phyloP scores from a whole-genome alignment of 352 stramenopile genomes.

The Phytophthora cactorum region DNA sequence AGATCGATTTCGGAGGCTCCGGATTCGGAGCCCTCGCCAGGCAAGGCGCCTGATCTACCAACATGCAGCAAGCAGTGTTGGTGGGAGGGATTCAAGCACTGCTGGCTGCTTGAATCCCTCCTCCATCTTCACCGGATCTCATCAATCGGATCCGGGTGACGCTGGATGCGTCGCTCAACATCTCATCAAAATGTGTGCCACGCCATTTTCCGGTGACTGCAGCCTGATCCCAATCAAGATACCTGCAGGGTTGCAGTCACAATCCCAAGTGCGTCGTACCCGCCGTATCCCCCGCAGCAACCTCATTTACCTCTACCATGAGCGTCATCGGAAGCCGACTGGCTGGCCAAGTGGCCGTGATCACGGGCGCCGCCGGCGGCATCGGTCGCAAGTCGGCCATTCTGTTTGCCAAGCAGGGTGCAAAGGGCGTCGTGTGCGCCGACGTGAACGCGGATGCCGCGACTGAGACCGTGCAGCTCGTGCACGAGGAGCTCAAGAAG shows the following conservation, averaged over 20 bases:
- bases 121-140: not conserved
- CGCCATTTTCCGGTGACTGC: constrained; percentile 1
- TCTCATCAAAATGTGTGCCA: constrained; percentile 8
- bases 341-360: constrained; percentile 77
- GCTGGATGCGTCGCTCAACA: constrained; percentile 7
- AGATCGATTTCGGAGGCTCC: too few species aligned
- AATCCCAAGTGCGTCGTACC: constrained; percentile 29
- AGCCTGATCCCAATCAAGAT: constrained; percentile 8
- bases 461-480: constrained; percentile 64
- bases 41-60: not conserved
- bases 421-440: constrained; percentile 77
- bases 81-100: too few species aligned
- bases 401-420: constrained; percentile 85
- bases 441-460: constrained; percentile 78
- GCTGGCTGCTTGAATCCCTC: not conserved
- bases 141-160: constrained; percentile 3
- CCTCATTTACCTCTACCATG: constrained; percentile 31
- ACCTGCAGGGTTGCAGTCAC: constrained; percentile 22
- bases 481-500: constrained; percentile 73
- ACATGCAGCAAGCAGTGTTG: not conserved
- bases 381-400: constrained; percentile 85
- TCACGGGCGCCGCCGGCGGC: constrained; percentile 83
- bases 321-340: constrained; percentile 65
- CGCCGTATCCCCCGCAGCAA: not conserved
- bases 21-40: too few species aligned